Conservation (phyloP, 305 asterid species). For the Fraxinus latifolia region DNA sequence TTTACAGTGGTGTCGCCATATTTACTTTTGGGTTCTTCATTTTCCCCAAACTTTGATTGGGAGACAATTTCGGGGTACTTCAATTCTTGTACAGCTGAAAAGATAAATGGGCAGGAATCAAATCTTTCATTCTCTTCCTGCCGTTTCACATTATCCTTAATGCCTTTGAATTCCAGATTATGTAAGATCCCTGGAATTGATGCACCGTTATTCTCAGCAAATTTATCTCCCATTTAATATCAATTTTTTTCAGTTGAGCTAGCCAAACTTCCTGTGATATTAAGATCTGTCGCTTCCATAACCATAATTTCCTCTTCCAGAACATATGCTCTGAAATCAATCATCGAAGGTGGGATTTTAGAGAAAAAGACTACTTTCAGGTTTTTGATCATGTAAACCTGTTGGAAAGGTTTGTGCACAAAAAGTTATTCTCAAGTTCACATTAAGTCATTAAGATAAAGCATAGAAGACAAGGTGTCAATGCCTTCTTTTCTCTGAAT, state of each 20-base stretch:
- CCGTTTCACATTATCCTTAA: constrained; percentile 39
- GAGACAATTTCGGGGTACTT: constrained; percentile 7
- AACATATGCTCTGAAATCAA: constrained; percentile 52
- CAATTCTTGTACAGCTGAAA: constrained; percentile 16
- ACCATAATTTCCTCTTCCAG: constrained; percentile 47
- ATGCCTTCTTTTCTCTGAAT: background rate
- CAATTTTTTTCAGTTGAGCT: constrained; percentile 60
- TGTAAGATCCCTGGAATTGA: constrained; percentile 58
- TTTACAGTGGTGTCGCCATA: background rate
- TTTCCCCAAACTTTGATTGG: background rate
- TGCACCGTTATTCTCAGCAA: constrained; percentile 38
- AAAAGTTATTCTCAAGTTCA: background rate
- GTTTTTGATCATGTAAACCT: constrained; percentile 37
- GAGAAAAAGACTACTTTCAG: constrained; percentile 63
- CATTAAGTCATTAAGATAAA: background rate
- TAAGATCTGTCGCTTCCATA: constrained; percentile 36
- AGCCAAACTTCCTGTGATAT: constrained; percentile 30
- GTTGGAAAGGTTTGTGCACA: background rate
- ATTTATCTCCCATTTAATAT: constrained; percentile 59
- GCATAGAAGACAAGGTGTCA: background rate
- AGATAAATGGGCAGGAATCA: constrained; percentile 12
- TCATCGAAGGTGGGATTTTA: constrained; percentile 63
- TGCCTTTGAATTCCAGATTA: constrained; percentile 47
- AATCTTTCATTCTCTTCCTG: constrained; percentile 40
- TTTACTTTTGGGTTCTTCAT: background rate